A percentile compares a stretch with the other conserved stretches of the same genome.
Conservation (phyloP, 495 filamentous ascomycete species). For the Lasiosphaeria miniovina region DNA sequence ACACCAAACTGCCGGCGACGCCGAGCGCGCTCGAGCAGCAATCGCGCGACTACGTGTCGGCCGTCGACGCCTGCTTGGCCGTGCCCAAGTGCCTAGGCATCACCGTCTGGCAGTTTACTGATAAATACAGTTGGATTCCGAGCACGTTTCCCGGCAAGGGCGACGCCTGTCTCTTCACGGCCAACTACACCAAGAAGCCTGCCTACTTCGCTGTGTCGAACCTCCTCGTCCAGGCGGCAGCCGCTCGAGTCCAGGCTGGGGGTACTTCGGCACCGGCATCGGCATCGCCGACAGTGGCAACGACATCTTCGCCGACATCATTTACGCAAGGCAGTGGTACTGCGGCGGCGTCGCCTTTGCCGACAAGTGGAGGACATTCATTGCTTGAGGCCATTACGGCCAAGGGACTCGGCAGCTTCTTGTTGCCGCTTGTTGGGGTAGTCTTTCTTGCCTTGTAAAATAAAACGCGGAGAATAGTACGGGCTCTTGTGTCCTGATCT, state of each 20-base stretch:
- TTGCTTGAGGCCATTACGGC: no score
- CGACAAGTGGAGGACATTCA: no score
- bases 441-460: no score
- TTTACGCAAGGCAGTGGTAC: no score
- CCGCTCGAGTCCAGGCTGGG: neutral
- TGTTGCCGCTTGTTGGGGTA: no score
- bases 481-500: no score
- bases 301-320: neutral
- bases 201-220: slow-evolving; percentile 40
- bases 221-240: slow-evolving; percentile 39
- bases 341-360: no score
- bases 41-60: slow-evolving; percentile 48
- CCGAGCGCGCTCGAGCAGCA: slow-evolving; percentile 46
- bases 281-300: neutral
- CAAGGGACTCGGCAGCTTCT: no score
- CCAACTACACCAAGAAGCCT: slow-evolving; percentile 47
- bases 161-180: slow-evolving; percentile 49
- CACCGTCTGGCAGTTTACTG: slow-evolving; percentile 61
- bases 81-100: slow-evolving; percentile 54
- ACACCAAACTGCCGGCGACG: slow-evolving; percentile 30
- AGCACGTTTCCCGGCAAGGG: slow-evolving; percentile 50
- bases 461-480: no score
- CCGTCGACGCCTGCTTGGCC: slow-evolving; percentile 51
- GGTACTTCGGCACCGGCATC: neutral
- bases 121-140: slow-evolving; percentile 53